phyloP scores from a whole-genome alignment of 805 yeast genomes.

The Blastobotrys attinorum region DNA sequence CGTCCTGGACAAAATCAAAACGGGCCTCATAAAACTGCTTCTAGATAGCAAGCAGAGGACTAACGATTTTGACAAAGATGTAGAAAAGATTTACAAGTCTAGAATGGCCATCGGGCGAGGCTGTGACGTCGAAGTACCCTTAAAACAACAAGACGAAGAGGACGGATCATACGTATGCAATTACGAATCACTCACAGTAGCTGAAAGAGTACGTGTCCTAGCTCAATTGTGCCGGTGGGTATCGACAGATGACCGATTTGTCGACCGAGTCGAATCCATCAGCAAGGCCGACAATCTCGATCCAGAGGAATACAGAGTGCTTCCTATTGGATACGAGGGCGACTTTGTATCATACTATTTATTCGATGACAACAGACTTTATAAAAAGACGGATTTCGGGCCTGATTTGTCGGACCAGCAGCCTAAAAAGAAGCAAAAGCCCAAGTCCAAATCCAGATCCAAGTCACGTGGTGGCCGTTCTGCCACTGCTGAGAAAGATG shows the following conservation, averaged over 20 bases:
- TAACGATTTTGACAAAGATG: conserved; percentile 8
- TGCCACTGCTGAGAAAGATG: conserved; percentile 3
- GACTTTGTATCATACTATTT: conserved; percentile 24
- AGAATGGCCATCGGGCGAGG: conserved; percentile 5
- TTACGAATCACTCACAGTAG: conserved; percentile 10
- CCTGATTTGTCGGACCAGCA: not conserved
- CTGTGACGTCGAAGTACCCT: conserved; percentile 5
- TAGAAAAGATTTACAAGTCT: conserved; percentile 10
- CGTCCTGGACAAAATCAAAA: conserved; percentile 8
- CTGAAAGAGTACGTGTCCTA: conserved; percentile 15
- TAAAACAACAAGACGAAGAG: not conserved
- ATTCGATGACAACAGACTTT: conserved; percentile 31
- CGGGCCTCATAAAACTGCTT: conserved; percentile 5
- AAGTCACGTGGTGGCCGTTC: conserved; percentile 1
- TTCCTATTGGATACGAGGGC: conserved; percentile 25
- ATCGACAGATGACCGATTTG: conserved; percentile 15
- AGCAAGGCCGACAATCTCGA: conserved; percentile 5
- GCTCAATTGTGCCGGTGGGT: conserved; percentile 17
- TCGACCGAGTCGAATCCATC: conserved; percentile 6
- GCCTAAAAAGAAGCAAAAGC: conserved; percentile 7
- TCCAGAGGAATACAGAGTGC: conserved; percentile 20
- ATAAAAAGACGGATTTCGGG: conserved; percentile 9
- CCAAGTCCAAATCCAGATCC: too few species aligned
- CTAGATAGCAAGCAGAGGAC: conserved; percentile 7
- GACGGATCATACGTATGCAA: not conserved